Evolutionary conservation across 2,329 filamentous ascomycete genomes (phyloP), one percentile per base, ranked within the genome.

Genomic region (Raffaelea ambrosiae): DNA sequence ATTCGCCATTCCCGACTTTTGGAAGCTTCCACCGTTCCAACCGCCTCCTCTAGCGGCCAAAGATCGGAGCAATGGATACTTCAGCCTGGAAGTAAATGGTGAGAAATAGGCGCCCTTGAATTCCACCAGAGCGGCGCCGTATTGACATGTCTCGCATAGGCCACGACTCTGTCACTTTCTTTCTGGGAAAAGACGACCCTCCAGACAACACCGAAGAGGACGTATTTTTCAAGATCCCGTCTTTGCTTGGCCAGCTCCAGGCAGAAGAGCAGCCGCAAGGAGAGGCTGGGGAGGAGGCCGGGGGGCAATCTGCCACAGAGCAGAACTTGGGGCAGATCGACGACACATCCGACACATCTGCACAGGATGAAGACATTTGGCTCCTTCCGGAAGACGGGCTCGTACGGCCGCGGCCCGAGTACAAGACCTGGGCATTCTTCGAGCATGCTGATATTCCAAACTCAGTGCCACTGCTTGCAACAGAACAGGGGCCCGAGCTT

Each of bases 381-480:
- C 61, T 72, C 33, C 57, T 64, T 1, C 58, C 65, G 1, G 63
- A 69, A 8, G 58, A 64, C 13, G 52, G 58, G 10, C 43, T 56
- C 2, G 3, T 55, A n/a, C 59, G 60, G 4, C 22, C 31, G 1
- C 20, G 51, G 5, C 64, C 71, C 7, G 61, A 66, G 36, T 79
- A 81, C 57, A 76, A 74, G 51, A 83, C 82, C 1, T 93, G 87
- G 87, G 81, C 88, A 54, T 66, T 64, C 2, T 90, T 90, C 56
- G 65, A 72, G 2, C 60, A 55, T 64, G 1, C 60, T 68, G n/a
- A 54, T 22, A 21, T 61, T 2, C 51, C 60, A 40, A 66, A 71
- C 47, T 38, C 73, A 1, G 20, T 43, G 11, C 51, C 77, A 1
- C 62, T 73, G 2, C 83, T 86, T 52, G 65, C 89, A 13, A 83